Base-by-base conservation (phyloP, 345 rosid species). In the Ceriops zippeliana region DNA sequence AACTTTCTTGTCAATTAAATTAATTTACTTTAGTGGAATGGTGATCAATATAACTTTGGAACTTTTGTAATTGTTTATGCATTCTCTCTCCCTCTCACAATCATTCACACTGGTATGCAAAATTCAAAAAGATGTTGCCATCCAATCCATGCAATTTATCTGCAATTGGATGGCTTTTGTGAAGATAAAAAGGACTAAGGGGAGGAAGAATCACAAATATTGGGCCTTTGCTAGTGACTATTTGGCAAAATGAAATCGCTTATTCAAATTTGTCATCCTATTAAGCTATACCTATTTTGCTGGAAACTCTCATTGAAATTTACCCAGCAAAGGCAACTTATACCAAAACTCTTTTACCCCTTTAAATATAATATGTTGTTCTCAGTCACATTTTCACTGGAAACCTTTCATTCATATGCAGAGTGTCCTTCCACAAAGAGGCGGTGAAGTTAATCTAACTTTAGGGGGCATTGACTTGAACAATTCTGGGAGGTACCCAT, bases 391-490 rank as follows among this genome's bases (percentile, higher is more conserved):
- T 54, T 54, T 54, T 10, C 11, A n/a, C 3, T 54, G 22, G 15
- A 9, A 2, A 4, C 19, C 2, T 6, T 35, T 35, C 7, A 7
- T 35, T 35, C 38, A 1, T 66, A 47, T 82, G 79, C 80, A 91
- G 99, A 91, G 92, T 75, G 91, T 90, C 51, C 82, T 95, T 47
- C 93, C 99, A 20, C 97, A 90, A 75, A 82, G 83, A 82, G 92
- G 97, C 31, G 96, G 97, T 71, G 99, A 95, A 83, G 96, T 95
- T 63, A 95, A 88, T 80, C 74, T 95, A 76, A 89, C 97, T 51
- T 79, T 95, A 72, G 99, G 99, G 73, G 99, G 99, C 59, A 95
- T 95, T 62, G 97, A 95, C 81, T 82, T 95, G 80, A 95, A 95
- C 71, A 95, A 90, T 81, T 91, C 99, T 30, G 97, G 99, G 75